Evolutionary conservation across 805 yeast genomes (phyloP).

Genomic region (Hanseniaspora clermontiae): DNA sequence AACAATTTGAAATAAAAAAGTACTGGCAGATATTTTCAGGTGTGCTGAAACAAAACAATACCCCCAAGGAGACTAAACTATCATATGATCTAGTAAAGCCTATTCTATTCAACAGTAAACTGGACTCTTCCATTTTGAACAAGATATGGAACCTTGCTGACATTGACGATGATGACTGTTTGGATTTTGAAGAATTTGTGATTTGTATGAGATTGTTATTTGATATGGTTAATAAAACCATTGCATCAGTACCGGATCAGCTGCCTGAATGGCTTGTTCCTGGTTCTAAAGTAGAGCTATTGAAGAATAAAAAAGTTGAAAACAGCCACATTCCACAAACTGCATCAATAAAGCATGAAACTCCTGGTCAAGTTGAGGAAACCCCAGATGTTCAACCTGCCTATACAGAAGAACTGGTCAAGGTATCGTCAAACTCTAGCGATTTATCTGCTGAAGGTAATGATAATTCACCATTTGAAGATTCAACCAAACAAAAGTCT

Average conservation of each 20-base stretch:
- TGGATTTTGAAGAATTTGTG: slow-evolving; percentile 96
- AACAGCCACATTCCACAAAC: slow-evolving; percentile 16
- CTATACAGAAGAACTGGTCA: not conserved
- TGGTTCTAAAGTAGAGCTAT: slow-evolving; percentile 68
- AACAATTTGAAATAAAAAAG: slow-evolving; percentile 91
- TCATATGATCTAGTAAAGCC: slow-evolving; percentile 75
- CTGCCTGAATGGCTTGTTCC: slow-evolving; percentile 92
- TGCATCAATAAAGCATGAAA: not conserved
- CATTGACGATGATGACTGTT: slow-evolving; percentile 77
- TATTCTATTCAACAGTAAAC: slow-evolving; percentile 78
- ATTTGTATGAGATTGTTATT: slow-evolving; percentile 92
- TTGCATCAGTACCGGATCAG: slow-evolving; percentile 47
- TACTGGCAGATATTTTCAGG: slow-evolving; percentile 97
- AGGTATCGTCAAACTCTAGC: not conserved
- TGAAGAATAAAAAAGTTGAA: slow-evolving; percentile 46
- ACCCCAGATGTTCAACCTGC: not conserved
- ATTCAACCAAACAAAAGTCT: not conserved
- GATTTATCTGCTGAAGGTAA: not conserved
- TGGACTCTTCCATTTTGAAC: slow-evolving; percentile 63
- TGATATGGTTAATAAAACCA: slow-evolving; percentile 70
- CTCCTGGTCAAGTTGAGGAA: not conserved
- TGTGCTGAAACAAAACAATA: slow-evolving; percentile 29
- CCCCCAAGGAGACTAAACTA: slow-evolving; percentile 66
- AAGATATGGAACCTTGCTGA: slow-evolving; percentile 87
- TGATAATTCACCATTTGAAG: not conserved